A percentile compares a stretch with the other conserved stretches of the same genome.
Evolutionary conservation across 176 grass and related monocot genomes (phyloP).

Genomic region (Puya raimondii): DNA sequence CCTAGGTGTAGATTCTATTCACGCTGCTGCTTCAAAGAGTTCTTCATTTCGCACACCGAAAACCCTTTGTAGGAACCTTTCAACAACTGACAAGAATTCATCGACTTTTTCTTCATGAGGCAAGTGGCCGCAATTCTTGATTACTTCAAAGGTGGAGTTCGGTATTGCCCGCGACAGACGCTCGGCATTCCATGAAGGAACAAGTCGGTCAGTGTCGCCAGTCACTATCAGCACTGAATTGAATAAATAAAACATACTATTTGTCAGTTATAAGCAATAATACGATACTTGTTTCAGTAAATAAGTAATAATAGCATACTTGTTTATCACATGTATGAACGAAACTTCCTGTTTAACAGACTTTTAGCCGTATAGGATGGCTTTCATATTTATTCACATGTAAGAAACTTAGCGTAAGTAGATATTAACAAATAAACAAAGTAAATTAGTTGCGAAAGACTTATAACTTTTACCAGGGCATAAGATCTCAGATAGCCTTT

Average conservation of each 20-base stretch:
- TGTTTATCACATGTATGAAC: neutral
- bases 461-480: slow-evolving; percentile 47
- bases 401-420: neutral
- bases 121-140: slow-evolving; percentile 75
- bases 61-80: slow-evolving; percentile 43
- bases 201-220: slow-evolving; percentile 64
- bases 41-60: slow-evolving; percentile 34
- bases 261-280: neutral
- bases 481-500: slow-evolving; percentile 71
- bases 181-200: slow-evolving; percentile 76
- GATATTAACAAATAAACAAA: neutral
- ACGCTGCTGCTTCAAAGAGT: slow-evolving; percentile 28
- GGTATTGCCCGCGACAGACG: slow-evolving; percentile 48
- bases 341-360: too few species aligned
- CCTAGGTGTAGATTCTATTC: slow-evolving; percentile 13
- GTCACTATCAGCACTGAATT: slow-evolving; percentile 76
- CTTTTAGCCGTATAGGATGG: too few species aligned
- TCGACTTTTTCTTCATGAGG: slow-evolving; percentile 79
- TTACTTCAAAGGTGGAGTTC: slow-evolving; percentile 53
- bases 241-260: neutral
- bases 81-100: slow-evolving; percentile 54
- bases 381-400: neutral
- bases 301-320: neutral
- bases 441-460: neutral
- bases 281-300: neutral